Conservation (phyloP, 2,329 filamentous ascomycete species). For the Trichophyton mentagrophytes region DNA sequence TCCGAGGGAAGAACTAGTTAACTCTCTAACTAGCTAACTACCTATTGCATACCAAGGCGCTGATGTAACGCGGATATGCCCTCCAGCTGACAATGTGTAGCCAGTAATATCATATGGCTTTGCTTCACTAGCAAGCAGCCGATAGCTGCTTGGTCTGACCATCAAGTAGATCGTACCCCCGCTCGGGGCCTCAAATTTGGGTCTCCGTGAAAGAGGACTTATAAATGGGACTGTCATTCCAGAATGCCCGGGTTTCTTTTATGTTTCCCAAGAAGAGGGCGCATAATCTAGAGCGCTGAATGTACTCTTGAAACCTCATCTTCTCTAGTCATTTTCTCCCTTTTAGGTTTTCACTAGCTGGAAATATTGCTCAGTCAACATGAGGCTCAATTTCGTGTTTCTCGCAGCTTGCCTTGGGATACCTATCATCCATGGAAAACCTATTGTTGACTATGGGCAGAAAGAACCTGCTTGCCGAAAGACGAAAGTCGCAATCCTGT, state of each 20-base stretch:
- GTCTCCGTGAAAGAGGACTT: background rate
- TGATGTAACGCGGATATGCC: background rate
- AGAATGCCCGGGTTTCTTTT: background rate
- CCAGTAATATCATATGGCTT: background rate
- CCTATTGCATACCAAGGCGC: background rate
- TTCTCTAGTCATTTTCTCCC: no score
- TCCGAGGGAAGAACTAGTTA: no score
- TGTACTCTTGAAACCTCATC: background rate
- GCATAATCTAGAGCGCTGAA: background rate
- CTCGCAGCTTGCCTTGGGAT: background rate
- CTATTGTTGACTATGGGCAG: background rate
- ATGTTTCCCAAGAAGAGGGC: background rate
- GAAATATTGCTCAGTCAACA: background rate
- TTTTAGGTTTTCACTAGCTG: background rate
- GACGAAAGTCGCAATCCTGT: conserved; percentile 26
- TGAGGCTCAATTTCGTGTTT: background rate
- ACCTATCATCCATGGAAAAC: background rate
- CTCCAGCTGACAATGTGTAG: background rate
- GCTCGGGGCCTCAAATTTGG: background rate
- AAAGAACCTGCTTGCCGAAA: conserved; percentile 15
- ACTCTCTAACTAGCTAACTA: background rate
- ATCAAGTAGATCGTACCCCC: background rate
- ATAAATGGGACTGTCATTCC: background rate
- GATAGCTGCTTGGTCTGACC: background rate
- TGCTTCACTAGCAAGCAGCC: background rate